Base-by-base conservation (phyloP, 2,329 filamentous ascomycete genomes). In the Pseudocercospora fuligena region DNA sequence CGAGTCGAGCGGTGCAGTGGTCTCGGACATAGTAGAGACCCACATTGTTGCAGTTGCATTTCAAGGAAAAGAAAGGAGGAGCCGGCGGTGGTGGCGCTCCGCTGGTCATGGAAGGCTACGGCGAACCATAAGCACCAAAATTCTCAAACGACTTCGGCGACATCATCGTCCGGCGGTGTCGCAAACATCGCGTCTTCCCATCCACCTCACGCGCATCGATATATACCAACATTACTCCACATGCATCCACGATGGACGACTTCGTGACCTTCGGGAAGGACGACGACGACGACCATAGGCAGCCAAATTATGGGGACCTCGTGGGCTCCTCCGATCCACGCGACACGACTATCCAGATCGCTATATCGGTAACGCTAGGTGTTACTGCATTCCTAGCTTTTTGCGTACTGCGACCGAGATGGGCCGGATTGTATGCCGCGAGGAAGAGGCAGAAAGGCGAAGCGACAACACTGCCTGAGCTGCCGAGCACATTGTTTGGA, bases 391-490 rank as follows among this genome's bases (percentile, higher is more conserved):
- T 95, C 74, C 68, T 93, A 33, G 83, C 88, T 21, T 97, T 97
- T 73, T 95, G 92, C 77, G 83, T 93, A 57, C 83, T 99, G 27
- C 90, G 95, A 58, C 93, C 94, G 70, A 89, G 93, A 88, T 99
- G 95, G 95, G 91, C 92, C 58, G 86, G 89, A 23, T 86, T 99
- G 0, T 99, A 98, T 78, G 90, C 93, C 33, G 95, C 95, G 56
- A 89, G 95, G 65, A 95, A 94, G 80, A 89, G 90, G 74, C 89
- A 91, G 70, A 88, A 88, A 72, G 84, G 89, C 75, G 84, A 85
- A n/a, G 86, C 86, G 16, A 85, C 85, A 1, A 78, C 85, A 31
- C 84, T 98, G 21, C 96, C 95, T 6, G 85, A 90, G 36, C 86
- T 99, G 9, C 92, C 94, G 19, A 88, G 94, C 76, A 91, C 88